Percentiles rank a stretch among this genome's conserved stretches.
Evolutionary conservation across 2,329 filamentous ascomycete genomes (phyloP).

Genomic region (Cercospora berteroae): DNA sequence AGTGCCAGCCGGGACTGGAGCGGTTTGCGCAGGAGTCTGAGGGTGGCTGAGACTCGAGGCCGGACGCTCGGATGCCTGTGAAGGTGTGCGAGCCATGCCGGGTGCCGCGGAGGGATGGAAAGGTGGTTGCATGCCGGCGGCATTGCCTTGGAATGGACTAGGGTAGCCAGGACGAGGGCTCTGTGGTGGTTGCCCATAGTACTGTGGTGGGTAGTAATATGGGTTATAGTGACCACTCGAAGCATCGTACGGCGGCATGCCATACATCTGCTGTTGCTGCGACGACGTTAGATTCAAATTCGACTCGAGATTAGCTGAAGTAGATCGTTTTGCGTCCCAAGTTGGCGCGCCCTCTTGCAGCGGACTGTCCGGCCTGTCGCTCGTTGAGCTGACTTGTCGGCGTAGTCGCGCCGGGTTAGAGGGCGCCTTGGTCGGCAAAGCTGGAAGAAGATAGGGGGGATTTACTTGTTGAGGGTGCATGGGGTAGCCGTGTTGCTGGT

Average conservation of each 20-base stretch:
- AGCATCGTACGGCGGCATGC: slow-evolving; percentile 54
- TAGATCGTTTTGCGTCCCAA: slow-evolving; percentile 1
- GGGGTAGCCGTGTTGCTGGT: slow-evolving; percentile 58
- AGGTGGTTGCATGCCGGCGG: slow-evolving; percentile 50
- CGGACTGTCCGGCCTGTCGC: slow-evolving; percentile 20
- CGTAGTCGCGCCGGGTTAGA: slow-evolving; percentile 22
- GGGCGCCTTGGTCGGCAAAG: slow-evolving; percentile 15
- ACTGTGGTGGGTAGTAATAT: slow-evolving; percentile 52
- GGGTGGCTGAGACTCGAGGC: slow-evolving; percentile 61
- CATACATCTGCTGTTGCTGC: slow-evolving; percentile 57
- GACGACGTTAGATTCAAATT: slow-evolving; percentile 41
- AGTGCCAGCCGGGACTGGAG: slow-evolving; percentile 54
- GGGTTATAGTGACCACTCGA: slow-evolving; percentile 44
- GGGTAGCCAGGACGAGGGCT: slow-evolving; percentile 48
- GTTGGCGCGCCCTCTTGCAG: slow-evolving; percentile 14
- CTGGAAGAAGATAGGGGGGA: slow-evolving; percentile 44
- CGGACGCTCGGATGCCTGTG: slow-evolving; percentile 68
- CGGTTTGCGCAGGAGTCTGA: slow-evolving; percentile 56
- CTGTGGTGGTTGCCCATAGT: slow-evolving; percentile 49
- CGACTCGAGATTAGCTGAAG: slow-evolving; percentile 1
- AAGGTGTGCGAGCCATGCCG: slow-evolving; percentile 77
- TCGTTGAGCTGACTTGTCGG: slow-evolving; percentile 19
- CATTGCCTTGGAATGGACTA: slow-evolving; percentile 50
- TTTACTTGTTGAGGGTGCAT: slow-evolving; percentile 60
- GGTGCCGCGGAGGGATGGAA: slow-evolving; percentile 55